Percentiles rank a stretch among this genome's conserved stretches.
These are phyloP conservation scores for Phialophora expanda DNA, from an alignment of 2,329 filamentous ascomycete genomes.

Conservation along the genomic window DNA sequence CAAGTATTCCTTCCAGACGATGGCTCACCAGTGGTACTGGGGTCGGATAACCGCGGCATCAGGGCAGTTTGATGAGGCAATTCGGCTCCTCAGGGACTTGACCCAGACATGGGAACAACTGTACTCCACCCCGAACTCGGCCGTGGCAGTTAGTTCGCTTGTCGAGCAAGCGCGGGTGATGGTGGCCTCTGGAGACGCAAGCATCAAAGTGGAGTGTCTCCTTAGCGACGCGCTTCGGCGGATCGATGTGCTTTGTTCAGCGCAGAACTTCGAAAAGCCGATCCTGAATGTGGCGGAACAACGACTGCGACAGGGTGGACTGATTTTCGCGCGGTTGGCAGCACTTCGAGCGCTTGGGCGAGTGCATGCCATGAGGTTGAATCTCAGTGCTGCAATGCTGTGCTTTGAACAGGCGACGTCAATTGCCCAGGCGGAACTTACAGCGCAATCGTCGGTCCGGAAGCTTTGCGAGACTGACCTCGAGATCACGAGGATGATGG, in stretches of 20 bases:
- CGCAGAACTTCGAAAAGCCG: background rate
- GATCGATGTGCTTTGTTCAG: constrained; percentile 16
- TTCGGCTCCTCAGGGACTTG: constrained; percentile 11
- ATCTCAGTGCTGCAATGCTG: constrained; percentile 16
- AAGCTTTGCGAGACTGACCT: constrained; percentile 24
- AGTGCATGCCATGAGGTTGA: constrained; percentile 19
- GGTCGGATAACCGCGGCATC: constrained; percentile 5
- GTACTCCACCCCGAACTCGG: constrained; percentile 18
- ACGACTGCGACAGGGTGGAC: constrained; percentile 2
- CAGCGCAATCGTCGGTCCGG: constrained; percentile 3
- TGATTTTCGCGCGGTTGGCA: constrained; percentile 17
- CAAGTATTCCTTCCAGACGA: constrained; percentile 18
- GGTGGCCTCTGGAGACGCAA: constrained; percentile 11
- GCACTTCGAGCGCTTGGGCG: constrained; percentile 21
- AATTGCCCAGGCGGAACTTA: constrained; percentile 14
- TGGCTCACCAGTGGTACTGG: constrained; percentile 20
- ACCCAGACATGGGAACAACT: constrained; percentile 6
- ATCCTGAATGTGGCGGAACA: constrained; percentile 10
- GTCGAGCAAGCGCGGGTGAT: constrained; percentile 19
- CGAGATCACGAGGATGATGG: constrained; percentile 3
- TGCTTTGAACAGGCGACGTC: constrained; percentile 15
- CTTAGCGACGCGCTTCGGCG: constrained; percentile 20
- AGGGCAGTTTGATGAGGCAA: constrained; percentile 9
- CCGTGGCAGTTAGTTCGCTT: constrained; percentile 9
- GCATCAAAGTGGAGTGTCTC: constrained; percentile 23